Evolutionary conservation across 1,284 basidiomycete genomes (phyloP).

Genomic region (Fistulinella staudtii): DNA sequence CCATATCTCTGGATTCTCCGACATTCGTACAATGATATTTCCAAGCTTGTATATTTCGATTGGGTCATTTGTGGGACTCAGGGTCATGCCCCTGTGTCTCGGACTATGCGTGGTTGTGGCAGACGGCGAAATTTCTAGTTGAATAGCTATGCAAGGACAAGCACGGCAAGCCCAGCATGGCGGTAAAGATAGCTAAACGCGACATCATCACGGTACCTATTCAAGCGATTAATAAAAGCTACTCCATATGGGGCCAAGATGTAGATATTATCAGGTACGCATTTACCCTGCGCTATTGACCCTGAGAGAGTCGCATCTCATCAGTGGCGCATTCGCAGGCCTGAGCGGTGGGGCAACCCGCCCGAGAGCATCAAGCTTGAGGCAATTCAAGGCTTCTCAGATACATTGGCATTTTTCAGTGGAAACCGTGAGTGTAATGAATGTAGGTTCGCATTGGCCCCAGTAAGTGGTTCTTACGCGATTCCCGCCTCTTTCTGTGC

Average conservation of each 20-base stretch:
- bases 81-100: conserved; percentile 64
- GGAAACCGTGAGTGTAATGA: conserved; percentile 68
- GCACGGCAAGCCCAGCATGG: conserved; percentile 31
- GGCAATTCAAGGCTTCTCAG: conserved; percentile 56
- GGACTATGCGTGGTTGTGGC: conserved; percentile 54
- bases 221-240: conserved; percentile 58
- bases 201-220: conserved; percentile 63
- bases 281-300: conserved; percentile 17
- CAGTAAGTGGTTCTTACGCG: conserved; percentile 48
- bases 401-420: conserved; percentile 63
- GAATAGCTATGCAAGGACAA: conserved; percentile 31
- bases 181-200: conserved; percentile 46
- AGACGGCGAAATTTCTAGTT: conserved; percentile 62
- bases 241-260: conserved; percentile 65
- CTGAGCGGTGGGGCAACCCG: conserved; percentile 54
- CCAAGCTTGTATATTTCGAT: conserved; percentile 36
- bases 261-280: conserved; percentile 57
- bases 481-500: conserved; percentile 1
- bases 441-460: conserved; percentile 63
- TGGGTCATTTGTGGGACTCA: conserved; percentile 61
- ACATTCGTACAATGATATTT: conserved; percentile 27
- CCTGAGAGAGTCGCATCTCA: conserved; percentile 15
- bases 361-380: conserved; percentile 39
- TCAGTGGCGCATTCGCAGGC: conserved; percentile 37
- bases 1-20: conserved; percentile 14